Base-by-base conservation (phyloP, 23 red algal genomes). In the Gracilaria domingensis region DNA sequence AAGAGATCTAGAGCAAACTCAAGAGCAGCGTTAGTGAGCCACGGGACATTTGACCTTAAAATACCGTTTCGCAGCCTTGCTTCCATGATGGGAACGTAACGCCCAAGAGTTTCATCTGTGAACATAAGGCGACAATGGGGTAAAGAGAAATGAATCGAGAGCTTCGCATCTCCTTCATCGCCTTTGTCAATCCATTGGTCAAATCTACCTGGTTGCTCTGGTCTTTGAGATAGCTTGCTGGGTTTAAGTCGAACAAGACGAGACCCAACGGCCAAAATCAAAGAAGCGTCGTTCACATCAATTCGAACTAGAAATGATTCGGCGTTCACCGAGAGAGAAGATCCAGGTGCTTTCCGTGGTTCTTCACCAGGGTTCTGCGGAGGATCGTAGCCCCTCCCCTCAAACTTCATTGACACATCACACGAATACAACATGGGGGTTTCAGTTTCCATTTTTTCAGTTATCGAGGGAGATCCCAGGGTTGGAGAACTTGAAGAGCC, bases 61-160 rank as follows among this genome's bases (percentile, higher is more conserved):
- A 91, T 49, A 47, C 57, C 70, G 37, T 95, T 83, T 23, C 82
- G n/a, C 35, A 90, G 25, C 71, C 87, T 80, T 26, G 86, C 77
- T 59, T 97, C 95, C 67, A 93, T 84, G 25, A 97, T 85, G 25
- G 95, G 95, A 53, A 97, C 89, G 57, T 94, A 91, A 25, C 86
- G 56, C 20, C 87, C 84, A 33, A 66, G 54, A 30, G 88, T 86
- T 45, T 96, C 95, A 62, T 96, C 95, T 1, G 92, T 94, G 47
- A 94, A 94, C 83, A 94, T 82, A n/a, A 94, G 21, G n/a, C 92
- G 82, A 72, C 83, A 65, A 51, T 94, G 92, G 12, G 92, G 92
- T 13, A 94, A 49, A 0, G 83, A 21, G 75, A 94, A 94, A 73
- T 92, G 39, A 25, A 92, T 33, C 26, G 79, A 56, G 57, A 92